These are phyloP conservation scores for Podila verticillata DNA, from an alignment of 192 early-diverging fungal species.

Conservation along the genomic window DNA sequence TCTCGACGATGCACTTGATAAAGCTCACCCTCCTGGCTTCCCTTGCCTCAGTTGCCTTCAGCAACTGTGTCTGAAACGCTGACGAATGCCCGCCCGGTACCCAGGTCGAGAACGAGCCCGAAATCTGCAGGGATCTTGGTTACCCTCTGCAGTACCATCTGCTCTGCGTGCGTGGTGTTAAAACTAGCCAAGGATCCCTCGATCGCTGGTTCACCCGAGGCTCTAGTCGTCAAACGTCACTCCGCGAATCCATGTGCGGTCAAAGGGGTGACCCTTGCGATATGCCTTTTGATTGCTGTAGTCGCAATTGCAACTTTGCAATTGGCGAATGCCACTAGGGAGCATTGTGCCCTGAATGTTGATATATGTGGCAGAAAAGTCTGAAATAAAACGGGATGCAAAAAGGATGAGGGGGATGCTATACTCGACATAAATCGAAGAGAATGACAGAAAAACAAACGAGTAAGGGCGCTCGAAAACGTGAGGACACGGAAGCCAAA, in stretches of 20 bases:
- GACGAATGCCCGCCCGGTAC: neutral
- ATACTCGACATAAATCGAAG: no score
- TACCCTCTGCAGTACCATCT: conserved; percentile 7
- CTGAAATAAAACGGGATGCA: no score
- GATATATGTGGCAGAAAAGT: no score
- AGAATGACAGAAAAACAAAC: no score
- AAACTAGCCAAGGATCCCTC: neutral
- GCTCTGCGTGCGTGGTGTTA: neutral
- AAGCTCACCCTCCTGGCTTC: neutral
- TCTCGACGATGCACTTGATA: no score
- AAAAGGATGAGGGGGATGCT: no score
- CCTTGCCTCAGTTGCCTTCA: conserved; percentile 2
- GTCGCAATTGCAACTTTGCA: no score
- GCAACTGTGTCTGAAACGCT: neutral
- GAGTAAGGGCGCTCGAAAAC: no score
- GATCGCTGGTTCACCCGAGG: conserved; percentile 9
- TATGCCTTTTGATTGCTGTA: no score
- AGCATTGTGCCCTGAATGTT: no score
- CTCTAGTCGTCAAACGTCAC: neutral
- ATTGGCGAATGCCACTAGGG: no score
- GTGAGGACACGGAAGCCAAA: no score
- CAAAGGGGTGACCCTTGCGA: neutral
- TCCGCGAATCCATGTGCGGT: neutral
- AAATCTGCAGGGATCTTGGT: conserved; percentile 7
- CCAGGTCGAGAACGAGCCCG: conserved; percentile 9